A percentile compares a stretch with the other conserved stretches of the same genome.
These are phyloP conservation scores for Didymella pomorum DNA, from an alignment of 2,329 filamentous ascomycete species.

Conservation along the genomic window DNA sequence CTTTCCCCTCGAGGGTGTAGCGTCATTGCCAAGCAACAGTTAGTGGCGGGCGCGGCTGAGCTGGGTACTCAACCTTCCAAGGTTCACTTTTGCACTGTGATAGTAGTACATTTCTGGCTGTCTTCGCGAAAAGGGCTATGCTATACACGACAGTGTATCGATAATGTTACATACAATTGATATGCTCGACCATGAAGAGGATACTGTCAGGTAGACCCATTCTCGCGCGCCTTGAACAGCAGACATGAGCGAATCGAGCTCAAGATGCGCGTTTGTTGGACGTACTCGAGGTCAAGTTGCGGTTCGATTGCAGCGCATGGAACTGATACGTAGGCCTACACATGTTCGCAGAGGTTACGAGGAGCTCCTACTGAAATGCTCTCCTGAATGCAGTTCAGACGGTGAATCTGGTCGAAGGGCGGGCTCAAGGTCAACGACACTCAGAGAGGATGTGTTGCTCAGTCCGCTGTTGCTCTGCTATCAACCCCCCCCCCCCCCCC, in stretches of 20 bases:
- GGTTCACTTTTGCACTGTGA: no score
- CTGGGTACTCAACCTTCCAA: conserved; percentile 10
- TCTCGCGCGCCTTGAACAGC: not conserved
- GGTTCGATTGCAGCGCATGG: not conserved
- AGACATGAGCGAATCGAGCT: no score
- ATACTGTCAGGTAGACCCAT: not conserved
- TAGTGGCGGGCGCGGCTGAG: not conserved
- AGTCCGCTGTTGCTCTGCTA: not conserved
- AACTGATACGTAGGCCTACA: not conserved
- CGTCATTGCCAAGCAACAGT: conserved; percentile 17
- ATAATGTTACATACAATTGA: not conserved
- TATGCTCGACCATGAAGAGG: not conserved
- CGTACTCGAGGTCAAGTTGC: not conserved
- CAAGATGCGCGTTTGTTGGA: not conserved
- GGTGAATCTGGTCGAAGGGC: no score
- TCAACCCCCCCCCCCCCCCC: no score
- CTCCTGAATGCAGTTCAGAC: not conserved
- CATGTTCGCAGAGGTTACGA: not conserved
- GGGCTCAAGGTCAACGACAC: no score
- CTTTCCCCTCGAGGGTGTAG: conserved; percentile 28
- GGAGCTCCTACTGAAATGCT: not conserved
- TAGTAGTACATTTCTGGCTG: not conserved
- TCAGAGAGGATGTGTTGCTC: not conserved
- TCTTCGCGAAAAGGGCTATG: no score
- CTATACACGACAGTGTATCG: no score